These are phyloP conservation scores for Ogataea nonfermentans DNA, from an alignment of 805 yeast species.

Conservation along the genomic window DNA sequence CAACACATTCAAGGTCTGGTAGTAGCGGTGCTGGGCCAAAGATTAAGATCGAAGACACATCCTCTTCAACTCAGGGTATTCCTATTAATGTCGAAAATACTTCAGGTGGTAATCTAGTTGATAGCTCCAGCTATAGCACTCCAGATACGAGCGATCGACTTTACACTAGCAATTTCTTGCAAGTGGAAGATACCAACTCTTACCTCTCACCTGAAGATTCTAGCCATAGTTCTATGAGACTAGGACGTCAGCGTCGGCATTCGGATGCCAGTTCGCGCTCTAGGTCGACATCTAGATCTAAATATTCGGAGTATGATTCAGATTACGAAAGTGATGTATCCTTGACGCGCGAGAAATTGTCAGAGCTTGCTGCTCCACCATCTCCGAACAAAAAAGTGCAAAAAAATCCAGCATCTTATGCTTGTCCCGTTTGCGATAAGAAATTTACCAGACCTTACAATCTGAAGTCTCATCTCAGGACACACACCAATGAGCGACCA, in stretches of 20 bases:
- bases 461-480: conserved; percentile 83
- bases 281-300: conserved; percentile 25
- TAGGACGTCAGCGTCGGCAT: conserved; percentile 40
- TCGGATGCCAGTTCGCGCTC: conserved; percentile 33
- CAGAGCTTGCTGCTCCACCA: conserved; percentile 62
- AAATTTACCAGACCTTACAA: conserved; percentile 91
- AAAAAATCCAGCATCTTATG: conserved; percentile 70
- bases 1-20: conserved; percentile 33
- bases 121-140: conserved; percentile 7
- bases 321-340: conserved; percentile 34
- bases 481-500: conserved; percentile 85
- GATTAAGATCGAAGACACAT: conserved; percentile 28
- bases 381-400: conserved; percentile 50
- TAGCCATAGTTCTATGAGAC: conserved; percentile 32
- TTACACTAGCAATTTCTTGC: conserved; percentile 1
- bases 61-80: conserved; percentile 9
- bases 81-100: conserved; percentile 8
- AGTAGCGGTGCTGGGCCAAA: conserved; percentile 23
- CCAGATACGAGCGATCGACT: conserved; percentile 4
- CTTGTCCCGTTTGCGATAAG: conserved; percentile 82
- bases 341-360: conserved; percentile 51
- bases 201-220: conserved; percentile 32
- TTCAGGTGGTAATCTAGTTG: background rate
- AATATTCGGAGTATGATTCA: conserved; percentile 28
- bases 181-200: conserved; percentile 11